Evolutionary conservation across 257 asterid species (phyloP).

Genomic region (Anisodus acutangulus): DNA sequence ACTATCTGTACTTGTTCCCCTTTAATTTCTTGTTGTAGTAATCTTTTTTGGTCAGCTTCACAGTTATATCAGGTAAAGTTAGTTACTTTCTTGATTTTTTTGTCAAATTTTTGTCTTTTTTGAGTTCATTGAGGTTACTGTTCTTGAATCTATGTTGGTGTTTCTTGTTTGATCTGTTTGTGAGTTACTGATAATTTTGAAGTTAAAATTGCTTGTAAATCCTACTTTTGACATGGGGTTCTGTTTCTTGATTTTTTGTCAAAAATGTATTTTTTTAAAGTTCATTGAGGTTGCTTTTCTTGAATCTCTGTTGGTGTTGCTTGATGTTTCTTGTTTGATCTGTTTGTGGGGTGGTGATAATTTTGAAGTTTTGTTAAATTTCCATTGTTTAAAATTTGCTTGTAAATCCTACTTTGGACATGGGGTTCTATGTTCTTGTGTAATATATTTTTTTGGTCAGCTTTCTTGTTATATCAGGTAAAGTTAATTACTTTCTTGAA

Average conservation of each 20-base stretch:
- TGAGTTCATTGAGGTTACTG: not conserved
- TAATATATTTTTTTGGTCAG: constrained; percentile 26
- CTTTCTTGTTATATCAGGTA: constrained; percentile 39
- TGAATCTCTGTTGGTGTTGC: constrained; percentile 28
- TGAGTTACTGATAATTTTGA: not conserved
- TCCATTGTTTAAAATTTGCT: too few relatives aligned
- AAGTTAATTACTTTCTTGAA: constrained; percentile 33
- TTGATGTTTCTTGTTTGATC: not conserved
- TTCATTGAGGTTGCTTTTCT: constrained; percentile 7
- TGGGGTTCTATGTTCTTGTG: constrained; percentile 12
- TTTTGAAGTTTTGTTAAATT: too few relatives aligned
- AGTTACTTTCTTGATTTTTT: constrained; percentile 33
- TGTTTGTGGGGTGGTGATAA: not conserved
- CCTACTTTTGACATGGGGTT: not conserved
- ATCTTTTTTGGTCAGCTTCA: constrained; percentile 34
- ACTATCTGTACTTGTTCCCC: constrained; percentile 30
- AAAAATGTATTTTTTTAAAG: too few relatives aligned
- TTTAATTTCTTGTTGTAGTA: constrained; percentile 9
- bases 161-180: not conserved
- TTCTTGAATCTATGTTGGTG: constrained; percentile 25
- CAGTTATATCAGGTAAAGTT: constrained; percentile 46
- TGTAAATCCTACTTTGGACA: too few relatives aligned
- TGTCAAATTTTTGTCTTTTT: not conserved
- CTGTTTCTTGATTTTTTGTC: not conserved
- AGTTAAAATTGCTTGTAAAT: not conserved